phyloP scores from a whole-genome alignment of 805 yeast species.

The Saccharomycopsis sp. region DNA sequence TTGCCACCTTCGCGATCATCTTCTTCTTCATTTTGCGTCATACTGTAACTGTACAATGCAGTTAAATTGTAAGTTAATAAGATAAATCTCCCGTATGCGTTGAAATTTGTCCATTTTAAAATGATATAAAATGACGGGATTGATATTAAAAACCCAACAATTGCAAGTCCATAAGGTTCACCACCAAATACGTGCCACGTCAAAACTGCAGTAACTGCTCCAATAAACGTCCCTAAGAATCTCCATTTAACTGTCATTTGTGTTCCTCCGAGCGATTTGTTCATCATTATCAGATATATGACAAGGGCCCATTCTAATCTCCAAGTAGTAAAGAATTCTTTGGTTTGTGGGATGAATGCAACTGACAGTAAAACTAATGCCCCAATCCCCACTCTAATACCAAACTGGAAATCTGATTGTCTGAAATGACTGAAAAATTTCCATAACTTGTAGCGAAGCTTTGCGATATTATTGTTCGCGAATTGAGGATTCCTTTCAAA shows the following conservation, averaged over 20 bases:
- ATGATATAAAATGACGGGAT: conserved; percentile 46
- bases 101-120: conserved; percentile 54
- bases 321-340: conserved; percentile 53
- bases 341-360: conserved; percentile 56
- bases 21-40: conserved; percentile 50
- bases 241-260: conserved; percentile 71
- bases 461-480: conserved; percentile 19
- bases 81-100: conserved; percentile 61
- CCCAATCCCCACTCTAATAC: conserved; percentile 73
- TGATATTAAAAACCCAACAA: conserved; percentile 36
- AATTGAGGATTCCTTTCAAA: conserved; percentile 25
- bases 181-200: conserved; percentile 57
- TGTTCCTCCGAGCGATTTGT: conserved; percentile 79
- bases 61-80: conserved; percentile 72
- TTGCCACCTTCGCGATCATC: conserved; percentile 61
- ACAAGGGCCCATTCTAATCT: conserved; percentile 81
- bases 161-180: conserved; percentile 44
- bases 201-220: conserved; percentile 54
- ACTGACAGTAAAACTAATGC: conserved; percentile 58
- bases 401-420: conserved; percentile 67
- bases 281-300: conserved; percentile 79
- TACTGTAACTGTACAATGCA: conserved; percentile 65
- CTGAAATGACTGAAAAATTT: conserved; percentile 43
- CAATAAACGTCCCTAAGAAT: conserved; percentile 66
- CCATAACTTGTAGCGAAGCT: conserved; percentile 39